Evolutionary conservation across 306 rosid species (phyloP).

Genomic region (Dalbergia oliveri): DNA sequence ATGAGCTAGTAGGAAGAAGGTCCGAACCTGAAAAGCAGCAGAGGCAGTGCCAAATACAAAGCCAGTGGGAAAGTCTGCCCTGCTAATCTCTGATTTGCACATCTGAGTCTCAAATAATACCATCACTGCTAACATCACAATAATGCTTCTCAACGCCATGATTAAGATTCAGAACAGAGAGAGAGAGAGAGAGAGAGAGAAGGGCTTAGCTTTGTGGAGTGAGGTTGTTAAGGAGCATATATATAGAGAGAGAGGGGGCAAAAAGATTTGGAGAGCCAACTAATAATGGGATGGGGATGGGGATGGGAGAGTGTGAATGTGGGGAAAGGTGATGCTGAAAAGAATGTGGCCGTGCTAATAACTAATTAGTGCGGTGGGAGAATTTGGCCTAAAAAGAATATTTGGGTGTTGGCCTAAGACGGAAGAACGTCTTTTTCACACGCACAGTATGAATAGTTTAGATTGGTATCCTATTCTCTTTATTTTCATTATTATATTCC

Average conservation of each 20-base stretch:
- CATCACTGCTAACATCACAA: conserved; percentile 32
- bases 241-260: background rate
- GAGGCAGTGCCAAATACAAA: conserved; percentile 96
- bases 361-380: background rate
- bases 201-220: conserved; percentile 8
- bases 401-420: background rate
- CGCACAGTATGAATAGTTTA: background rate
- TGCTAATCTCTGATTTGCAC: conserved; percentile 61
- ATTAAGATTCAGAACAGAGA: background rate
- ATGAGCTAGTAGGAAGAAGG: background rate
- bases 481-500: too few species aligned
- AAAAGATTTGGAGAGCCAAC: background rate
- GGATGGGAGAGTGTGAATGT: conserved; percentile 6
- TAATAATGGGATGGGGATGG: background rate
- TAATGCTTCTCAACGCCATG: conserved; percentile 54
- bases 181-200: background rate
- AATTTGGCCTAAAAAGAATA: background rate
- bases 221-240: background rate
- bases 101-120: conserved; percentile 48
- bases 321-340: background rate
- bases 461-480: background rate
- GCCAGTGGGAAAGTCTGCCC: conserved; percentile 72
- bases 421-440: background rate
- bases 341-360: background rate
- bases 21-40: conserved; percentile 87